phyloP scores from a whole-genome alignment of 148 eudicot genomes.

The Camellia sinensis region DNA sequence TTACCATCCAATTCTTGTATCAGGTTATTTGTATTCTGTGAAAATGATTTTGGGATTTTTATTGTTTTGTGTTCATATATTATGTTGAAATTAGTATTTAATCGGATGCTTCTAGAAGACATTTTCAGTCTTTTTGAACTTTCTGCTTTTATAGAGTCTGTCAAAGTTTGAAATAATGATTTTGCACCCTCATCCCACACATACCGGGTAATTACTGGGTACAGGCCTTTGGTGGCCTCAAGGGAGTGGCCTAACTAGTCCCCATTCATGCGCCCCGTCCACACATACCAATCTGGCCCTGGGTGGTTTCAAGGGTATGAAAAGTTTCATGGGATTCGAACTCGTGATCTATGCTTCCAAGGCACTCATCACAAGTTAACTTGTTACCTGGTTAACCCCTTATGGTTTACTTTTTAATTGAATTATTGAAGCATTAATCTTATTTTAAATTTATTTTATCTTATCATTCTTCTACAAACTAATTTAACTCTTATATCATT shows the following conservation, averaged over 20 bases:
- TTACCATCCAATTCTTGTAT: neutral
- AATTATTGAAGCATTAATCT: neutral
- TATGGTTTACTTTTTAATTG: neutral
- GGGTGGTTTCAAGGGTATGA: too few species aligned
- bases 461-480: neutral
- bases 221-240: too few species aligned
- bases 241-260: too few species aligned
- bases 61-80: neutral
- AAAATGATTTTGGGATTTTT: neutral
- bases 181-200: too few species aligned
- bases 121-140: neutral
- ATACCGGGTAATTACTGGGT: too few species aligned
- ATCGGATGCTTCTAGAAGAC: neutral
- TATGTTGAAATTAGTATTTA: neutral
- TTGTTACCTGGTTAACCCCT: too few species aligned
- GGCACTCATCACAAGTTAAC: too few species aligned
- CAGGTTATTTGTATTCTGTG: neutral
- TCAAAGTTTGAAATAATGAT: neutral
- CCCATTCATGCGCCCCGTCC: too few species aligned
- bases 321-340: too few species aligned
- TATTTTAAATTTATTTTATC: neutral
- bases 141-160: neutral
- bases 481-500: neutral
- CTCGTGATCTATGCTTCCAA: too few species aligned
- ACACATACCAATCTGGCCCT: too few species aligned